Conservation (phyloP, 768 basidiomycete genomes). For the Boletales sp. region DNA sequence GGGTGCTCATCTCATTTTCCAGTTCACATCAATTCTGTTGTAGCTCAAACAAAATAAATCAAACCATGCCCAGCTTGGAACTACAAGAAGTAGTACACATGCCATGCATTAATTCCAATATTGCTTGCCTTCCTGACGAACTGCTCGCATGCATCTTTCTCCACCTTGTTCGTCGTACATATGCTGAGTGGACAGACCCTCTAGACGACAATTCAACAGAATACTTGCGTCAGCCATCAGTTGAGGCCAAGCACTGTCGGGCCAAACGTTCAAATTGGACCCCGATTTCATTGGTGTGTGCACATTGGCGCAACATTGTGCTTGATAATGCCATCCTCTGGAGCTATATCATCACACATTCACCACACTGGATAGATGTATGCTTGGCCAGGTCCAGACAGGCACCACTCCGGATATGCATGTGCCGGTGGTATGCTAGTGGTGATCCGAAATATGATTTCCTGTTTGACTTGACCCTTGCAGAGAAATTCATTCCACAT, state of each 20-base stretch:
- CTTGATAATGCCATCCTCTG: constrained; percentile 39
- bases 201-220: too few relatives aligned
- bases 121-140: constrained; percentile 13
- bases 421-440: neutral
- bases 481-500: neutral
- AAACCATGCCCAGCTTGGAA: too few relatives aligned
- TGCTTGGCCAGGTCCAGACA: constrained; percentile 42
- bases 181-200: neutral
- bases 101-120: neutral
- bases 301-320: constrained; percentile 41
- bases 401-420: constrained; percentile 22
- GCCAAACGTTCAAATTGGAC: neutral
- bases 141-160: constrained; percentile 13
- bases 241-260: too few relatives aligned
- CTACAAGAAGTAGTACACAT: too few relatives aligned
- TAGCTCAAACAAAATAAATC: too few relatives aligned
- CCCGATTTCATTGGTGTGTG: constrained; percentile 7
- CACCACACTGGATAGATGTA: constrained; percentile 35
- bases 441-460: neutral
- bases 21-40: too few relatives aligned
- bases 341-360: constrained; percentile 30
- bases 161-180: neutral
- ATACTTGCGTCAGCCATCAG: too few relatives aligned
- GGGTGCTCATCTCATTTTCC: too few relatives aligned
- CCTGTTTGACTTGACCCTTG: neutral